These are phyloP conservation scores for Chaetomium sp. DNA, from an alignment of 2,329 filamentous ascomycete genomes.

Conservation along the genomic window DNA sequence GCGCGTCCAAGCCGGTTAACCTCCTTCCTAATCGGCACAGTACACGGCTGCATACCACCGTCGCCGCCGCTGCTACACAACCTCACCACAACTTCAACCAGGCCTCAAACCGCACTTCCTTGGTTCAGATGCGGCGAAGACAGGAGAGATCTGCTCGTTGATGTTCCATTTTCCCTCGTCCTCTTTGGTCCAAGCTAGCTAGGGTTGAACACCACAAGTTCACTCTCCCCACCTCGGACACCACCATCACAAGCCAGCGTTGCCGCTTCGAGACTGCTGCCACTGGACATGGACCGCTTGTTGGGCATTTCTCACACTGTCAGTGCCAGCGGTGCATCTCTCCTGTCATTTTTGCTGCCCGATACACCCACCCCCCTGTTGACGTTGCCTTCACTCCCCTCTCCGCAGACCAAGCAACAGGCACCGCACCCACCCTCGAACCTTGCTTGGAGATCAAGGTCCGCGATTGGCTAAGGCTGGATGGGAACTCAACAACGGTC, in stretches of 20 bases:
- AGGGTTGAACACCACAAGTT: slow-evolving; percentile 30
- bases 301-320: slow-evolving; percentile 23
- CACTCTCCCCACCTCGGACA: slow-evolving; percentile 33
- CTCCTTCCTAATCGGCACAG: slow-evolving; percentile 25
- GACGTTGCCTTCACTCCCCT: slow-evolving; percentile 18
- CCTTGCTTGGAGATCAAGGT: slow-evolving; percentile 13
- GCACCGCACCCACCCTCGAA: slow-evolving; percentile 27
- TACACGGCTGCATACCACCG: slow-evolving; percentile 22
- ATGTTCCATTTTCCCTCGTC: slow-evolving; percentile 33
- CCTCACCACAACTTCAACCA: slow-evolving; percentile 13
- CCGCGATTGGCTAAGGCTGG: slow-evolving; percentile 43
- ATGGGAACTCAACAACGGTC: slow-evolving; percentile 51
- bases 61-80: slow-evolving; percentile 16
- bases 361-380: slow-evolving; percentile 29
- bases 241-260: slow-evolving; percentile 27
- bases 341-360: slow-evolving; percentile 34
- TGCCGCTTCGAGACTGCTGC: slow-evolving; percentile 27
- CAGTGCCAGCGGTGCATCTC: slow-evolving; percentile 10
- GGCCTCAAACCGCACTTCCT: slow-evolving; percentile 14
- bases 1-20: slow-evolving; percentile 17
- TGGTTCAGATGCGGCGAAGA: slow-evolving; percentile 34
- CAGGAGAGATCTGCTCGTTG: slow-evolving; percentile 37
- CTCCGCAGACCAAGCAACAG: slow-evolving; percentile 29
- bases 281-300: slow-evolving; percentile 21
- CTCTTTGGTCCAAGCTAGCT: slow-evolving; percentile 23